Evolutionary conservation across 1,284 basidiomycete genomes (phyloP).

Genomic region (Erythrobasidium hasegawianum): DNA sequence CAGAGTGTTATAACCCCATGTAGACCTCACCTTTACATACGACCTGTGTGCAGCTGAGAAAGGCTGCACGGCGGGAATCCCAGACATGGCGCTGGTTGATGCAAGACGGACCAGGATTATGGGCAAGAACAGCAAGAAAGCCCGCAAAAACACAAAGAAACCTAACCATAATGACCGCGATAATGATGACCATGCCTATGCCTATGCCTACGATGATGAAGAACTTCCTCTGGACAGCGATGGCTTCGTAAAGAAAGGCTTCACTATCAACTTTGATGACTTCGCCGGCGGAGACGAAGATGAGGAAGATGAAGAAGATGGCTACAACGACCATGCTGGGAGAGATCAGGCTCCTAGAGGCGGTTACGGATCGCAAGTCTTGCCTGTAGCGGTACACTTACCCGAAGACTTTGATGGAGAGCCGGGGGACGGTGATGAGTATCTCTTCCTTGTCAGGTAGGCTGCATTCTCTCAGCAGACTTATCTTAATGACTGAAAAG

Average conservation of each 20-base stretch:
- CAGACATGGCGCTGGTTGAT: slow-evolving; percentile 11
- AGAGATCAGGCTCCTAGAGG: slow-evolving; percentile 40
- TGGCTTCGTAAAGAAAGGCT: slow-evolving; percentile 30
- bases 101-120: not conserved
- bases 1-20: not conserved
- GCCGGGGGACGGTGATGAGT: slow-evolving; percentile 61
- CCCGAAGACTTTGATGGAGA: slow-evolving; percentile 56
- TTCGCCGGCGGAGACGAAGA: slow-evolving; percentile 1
- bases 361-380: slow-evolving; percentile 43
- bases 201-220: slow-evolving; percentile 3
- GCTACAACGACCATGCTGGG: not conserved
- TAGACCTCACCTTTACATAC: slow-evolving; percentile 44
- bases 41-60: slow-evolving; percentile 43
- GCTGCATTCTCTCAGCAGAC: not conserved
- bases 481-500: not conserved
- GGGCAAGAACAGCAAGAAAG: slow-evolving; percentile 2
- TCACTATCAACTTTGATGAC: slow-evolving; percentile 29
- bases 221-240: not conserved
- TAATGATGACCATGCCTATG: not conserved
- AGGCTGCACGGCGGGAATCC: slow-evolving; percentile 29
- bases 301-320: slow-evolving; percentile 20
- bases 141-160: not conserved
- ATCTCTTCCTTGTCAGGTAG: slow-evolving; percentile 55
- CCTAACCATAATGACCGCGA: too few species aligned
- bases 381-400: slow-evolving; percentile 41